These are phyloP conservation scores for Yamadazyma sp. DNA, from an alignment of 1,139 yeast species.

Conservation along the genomic window DNA sequence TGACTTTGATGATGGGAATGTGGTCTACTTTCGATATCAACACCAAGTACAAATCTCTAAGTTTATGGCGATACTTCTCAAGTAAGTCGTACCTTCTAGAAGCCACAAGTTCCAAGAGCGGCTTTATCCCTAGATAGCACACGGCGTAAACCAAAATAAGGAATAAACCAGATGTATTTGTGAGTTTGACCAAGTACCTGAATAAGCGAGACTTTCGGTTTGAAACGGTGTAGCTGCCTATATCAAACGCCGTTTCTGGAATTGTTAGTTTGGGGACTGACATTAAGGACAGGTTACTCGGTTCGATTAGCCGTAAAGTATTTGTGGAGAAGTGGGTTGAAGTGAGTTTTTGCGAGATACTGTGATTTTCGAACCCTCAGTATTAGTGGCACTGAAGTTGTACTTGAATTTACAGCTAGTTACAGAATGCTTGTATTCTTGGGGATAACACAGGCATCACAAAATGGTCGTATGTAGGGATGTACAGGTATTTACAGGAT, in stretches of 20 bases:
- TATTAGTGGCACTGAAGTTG: too few species aligned
- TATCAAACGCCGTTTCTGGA: slow-evolving; percentile 45
- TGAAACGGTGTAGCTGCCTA: slow-evolving; percentile 22
- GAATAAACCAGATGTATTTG: slow-evolving; percentile 37
- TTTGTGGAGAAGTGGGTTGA: too few species aligned
- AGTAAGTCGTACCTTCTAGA: slow-evolving; percentile 34
- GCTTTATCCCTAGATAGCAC: slow-evolving; percentile 35
- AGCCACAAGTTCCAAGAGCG: slow-evolving; percentile 34
- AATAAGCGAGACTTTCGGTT: slow-evolving; percentile 28
- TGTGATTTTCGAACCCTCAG: too few species aligned
- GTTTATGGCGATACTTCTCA: slow-evolving; percentile 31
- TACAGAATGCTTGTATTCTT: too few species aligned
- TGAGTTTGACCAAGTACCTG: slow-evolving; percentile 30
- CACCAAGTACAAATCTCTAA: slow-evolving; percentile 39
- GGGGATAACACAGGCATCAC: too few species aligned
- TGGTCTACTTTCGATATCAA: slow-evolving; percentile 35
- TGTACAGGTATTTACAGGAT: too few species aligned
- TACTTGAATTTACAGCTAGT: too few species aligned
- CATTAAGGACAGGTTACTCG: too few species aligned
- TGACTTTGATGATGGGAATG: slow-evolving; percentile 42
- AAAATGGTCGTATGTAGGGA: too few species aligned
- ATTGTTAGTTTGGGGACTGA: slow-evolving; percentile 37
- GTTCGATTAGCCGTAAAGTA: too few species aligned
- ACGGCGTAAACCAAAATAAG: slow-evolving; percentile 31
- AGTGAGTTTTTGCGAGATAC: too few species aligned